Conservation (phyloP, 2,329 filamentous ascomycete genomes). For the Ascochyta koolunga region DNA sequence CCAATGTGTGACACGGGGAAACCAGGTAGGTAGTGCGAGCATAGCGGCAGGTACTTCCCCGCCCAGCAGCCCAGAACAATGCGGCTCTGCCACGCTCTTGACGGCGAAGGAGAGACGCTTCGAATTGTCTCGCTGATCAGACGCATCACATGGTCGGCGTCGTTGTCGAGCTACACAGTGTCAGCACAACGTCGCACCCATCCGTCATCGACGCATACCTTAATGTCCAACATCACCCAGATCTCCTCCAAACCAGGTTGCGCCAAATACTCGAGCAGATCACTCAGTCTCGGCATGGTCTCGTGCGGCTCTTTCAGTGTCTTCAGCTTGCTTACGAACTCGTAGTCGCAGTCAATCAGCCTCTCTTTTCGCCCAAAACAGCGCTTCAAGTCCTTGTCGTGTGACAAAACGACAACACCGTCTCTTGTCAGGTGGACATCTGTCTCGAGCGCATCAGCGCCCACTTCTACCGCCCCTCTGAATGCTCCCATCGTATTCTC, state of each 20-base stretch:
- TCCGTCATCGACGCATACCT: constrained; percentile 59
- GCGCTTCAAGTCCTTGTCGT: constrained; percentile 78
- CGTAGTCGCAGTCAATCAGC: constrained; percentile 78
- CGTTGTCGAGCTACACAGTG: constrained; percentile 66
- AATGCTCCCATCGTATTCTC: constrained; percentile 90
- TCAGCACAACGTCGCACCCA: constrained; percentile 8
- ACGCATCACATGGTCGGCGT: constrained; percentile 72
- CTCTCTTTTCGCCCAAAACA: constrained; percentile 79
- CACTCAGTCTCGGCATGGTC: constrained; percentile 73
- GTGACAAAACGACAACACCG: constrained; percentile 82
- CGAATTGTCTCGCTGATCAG: constrained; percentile 69
- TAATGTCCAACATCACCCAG: constrained; percentile 89
- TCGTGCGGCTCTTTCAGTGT: constrained; percentile 72
- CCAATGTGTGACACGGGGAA: constrained; percentile 73
- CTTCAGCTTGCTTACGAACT: constrained; percentile 69
- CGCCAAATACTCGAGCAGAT: constrained; percentile 75
- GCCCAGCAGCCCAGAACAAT: constrained; percentile 86
- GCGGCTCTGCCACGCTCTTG: constrained; percentile 70
- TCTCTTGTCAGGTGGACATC: constrained; percentile 85
- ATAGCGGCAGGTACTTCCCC: constrained; percentile 71
- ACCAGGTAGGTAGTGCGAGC: constrained; percentile 65
- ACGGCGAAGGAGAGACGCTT: constrained; percentile 53
- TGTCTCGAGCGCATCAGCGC: constrained; percentile 83
- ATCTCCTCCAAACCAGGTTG: constrained; percentile 68
- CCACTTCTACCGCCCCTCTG: constrained; percentile 71